A percentile compares a stretch with the other conserved stretches of the same genome.
Evolutionary conservation across 345 rosid species (phyloP).

Genomic region (Tarenaya hassleriana): DNA sequence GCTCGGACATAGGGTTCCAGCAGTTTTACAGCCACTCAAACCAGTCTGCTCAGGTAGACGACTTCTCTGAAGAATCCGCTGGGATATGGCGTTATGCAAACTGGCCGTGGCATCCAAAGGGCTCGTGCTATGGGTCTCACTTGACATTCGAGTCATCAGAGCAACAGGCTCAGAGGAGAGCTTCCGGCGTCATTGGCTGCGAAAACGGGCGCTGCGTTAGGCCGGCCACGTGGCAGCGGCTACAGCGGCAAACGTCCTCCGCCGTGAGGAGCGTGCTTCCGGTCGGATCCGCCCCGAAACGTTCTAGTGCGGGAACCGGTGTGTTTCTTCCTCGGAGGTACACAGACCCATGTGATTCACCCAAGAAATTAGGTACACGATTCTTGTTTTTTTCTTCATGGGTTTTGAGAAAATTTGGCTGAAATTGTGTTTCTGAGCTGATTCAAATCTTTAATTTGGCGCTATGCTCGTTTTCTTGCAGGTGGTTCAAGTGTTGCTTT

Average conservation of each 20-base stretch:
- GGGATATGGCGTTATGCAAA: too few relatives aligned
- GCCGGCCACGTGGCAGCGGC: background rate
- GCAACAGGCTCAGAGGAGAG: too few relatives aligned
- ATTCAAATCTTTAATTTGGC: rapidly evolving
- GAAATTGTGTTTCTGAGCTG: too few relatives aligned
- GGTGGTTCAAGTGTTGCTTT: constrained; percentile 7
- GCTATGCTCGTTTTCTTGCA: background rate
- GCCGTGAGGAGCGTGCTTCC: background rate
- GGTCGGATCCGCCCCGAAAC: background rate
- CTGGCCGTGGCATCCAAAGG: too few relatives aligned
- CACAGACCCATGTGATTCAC: constrained; percentile 8
- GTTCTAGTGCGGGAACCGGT: constrained; percentile 28
- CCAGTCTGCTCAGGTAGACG: constrained; percentile 20
- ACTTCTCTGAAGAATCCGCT: background rate
- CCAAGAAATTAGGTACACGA: background rate
- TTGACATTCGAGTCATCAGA: too few relatives aligned
- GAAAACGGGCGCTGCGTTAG: constrained; percentile 1
- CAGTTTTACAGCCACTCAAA: constrained; percentile 12
- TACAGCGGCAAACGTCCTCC: background rate
- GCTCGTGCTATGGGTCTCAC: too few relatives aligned
- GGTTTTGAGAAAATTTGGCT: too few relatives aligned
- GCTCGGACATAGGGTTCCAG: constrained; percentile 7
- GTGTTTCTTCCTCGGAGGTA: constrained; percentile 28
- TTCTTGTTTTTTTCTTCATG: background rate
- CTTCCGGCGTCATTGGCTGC: too few relatives aligned